Evolutionary conservation across 2,329 filamentous ascomycete genomes (phyloP).

Genomic region (Amauroascus niger): DNA sequence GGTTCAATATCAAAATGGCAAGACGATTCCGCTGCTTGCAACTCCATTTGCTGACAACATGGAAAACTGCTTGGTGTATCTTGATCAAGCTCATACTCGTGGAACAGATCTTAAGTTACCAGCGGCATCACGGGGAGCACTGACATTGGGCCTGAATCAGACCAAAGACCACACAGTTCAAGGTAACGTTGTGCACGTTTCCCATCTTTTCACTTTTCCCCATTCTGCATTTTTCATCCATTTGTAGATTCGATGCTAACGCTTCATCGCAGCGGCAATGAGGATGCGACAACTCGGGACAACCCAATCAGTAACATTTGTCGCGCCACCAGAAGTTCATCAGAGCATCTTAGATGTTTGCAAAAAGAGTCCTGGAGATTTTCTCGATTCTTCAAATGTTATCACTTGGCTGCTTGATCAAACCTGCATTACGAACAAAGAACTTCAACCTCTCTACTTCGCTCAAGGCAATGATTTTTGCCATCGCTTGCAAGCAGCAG

Average conservation of each 20-base stretch:
- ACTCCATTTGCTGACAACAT: slow-evolving; percentile 49
- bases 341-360: slow-evolving; percentile 47
- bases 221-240: neutral
- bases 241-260: neutral
- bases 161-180: slow-evolving; percentile 55
- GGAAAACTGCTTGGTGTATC: slow-evolving; percentile 45
- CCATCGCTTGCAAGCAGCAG: slow-evolving; percentile 42
- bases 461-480: slow-evolving; percentile 54
- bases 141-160: slow-evolving; percentile 49
- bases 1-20: slow-evolving; percentile 34
- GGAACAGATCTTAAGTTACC: slow-evolving; percentile 53
- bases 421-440: slow-evolving; percentile 50
- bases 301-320: slow-evolving; percentile 46
- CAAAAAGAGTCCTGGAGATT: slow-evolving; percentile 22
- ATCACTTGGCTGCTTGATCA: slow-evolving; percentile 55
- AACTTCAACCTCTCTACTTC: slow-evolving; percentile 49
- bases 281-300: slow-evolving; percentile 49
- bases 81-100: slow-evolving; percentile 53
- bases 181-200: slow-evolving; percentile 31
- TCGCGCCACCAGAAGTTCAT: slow-evolving; percentile 52
- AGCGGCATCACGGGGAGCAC: slow-evolving; percentile 37
- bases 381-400: slow-evolving; percentile 43
- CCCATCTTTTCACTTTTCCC: neutral
- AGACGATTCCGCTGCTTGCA: slow-evolving; percentile 40
- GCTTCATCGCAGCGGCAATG: slow-evolving; percentile 48